Conservation (phyloP, 2,329 filamentous ascomycete genomes). For the Aureobasidium lini region DNA sequence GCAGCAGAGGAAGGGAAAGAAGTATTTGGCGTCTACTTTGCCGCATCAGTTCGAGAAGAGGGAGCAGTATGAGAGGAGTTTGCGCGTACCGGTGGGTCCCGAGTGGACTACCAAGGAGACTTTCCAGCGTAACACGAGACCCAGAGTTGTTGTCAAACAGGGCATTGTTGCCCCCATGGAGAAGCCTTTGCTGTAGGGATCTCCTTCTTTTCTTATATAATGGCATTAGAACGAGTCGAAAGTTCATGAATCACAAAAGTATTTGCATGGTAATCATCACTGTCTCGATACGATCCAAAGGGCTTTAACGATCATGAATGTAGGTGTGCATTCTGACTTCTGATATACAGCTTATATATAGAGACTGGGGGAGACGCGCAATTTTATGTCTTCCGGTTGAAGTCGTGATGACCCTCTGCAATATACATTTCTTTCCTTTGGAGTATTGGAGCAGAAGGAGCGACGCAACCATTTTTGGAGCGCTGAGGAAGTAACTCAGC, state of each 20-base stretch:
- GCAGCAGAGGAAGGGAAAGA: slow-evolving; percentile 79
- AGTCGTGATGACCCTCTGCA: too few species aligned
- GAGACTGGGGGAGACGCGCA: too few species aligned
- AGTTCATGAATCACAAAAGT: slow-evolving; percentile 47
- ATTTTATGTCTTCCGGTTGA: too few species aligned
- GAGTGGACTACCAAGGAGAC: slow-evolving; percentile 97
- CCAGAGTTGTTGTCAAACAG: slow-evolving; percentile 81
- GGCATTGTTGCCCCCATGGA: slow-evolving; percentile 83
- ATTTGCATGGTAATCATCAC: slow-evolving; percentile 48
- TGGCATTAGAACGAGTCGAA: background rate
- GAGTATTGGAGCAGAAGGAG: too few species aligned
- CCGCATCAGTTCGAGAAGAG: slow-evolving; percentile 85
- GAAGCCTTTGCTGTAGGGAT: slow-evolving; percentile 54
- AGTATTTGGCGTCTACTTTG: slow-evolving; percentile 75
- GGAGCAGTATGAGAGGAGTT: slow-evolving; percentile 81
- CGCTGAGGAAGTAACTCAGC: too few species aligned
- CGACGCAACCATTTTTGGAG: too few species aligned
- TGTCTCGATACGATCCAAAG: background rate
- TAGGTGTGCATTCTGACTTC: background rate
- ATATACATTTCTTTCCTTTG: too few species aligned
- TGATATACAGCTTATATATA: too few species aligned
- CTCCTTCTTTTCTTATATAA: background rate
- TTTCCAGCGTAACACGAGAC: slow-evolving; percentile 84
- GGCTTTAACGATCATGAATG: too few species aligned
- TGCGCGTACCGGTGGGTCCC: slow-evolving; percentile 79